Conservation (phyloP, 1,139 yeast species). For the Suhomyces bolitotheri region DNA sequence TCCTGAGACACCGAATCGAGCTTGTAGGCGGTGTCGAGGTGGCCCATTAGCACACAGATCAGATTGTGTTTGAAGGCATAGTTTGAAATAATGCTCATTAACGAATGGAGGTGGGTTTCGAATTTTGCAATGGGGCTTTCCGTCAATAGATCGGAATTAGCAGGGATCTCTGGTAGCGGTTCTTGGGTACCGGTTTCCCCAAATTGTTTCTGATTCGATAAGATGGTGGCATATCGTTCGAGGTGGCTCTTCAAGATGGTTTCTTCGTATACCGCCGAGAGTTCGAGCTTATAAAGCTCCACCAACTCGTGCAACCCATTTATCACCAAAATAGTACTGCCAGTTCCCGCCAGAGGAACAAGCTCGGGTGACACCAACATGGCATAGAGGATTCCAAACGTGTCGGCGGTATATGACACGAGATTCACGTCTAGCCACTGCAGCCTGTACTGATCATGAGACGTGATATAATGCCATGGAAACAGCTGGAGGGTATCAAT, state of each 20-base stretch:
- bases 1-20: constrained; percentile 1
- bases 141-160: constrained; percentile 30
- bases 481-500: constrained; percentile 34
- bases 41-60: constrained; percentile 34
- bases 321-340: constrained; percentile 26
- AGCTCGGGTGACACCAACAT: constrained; percentile 19
- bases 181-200: constrained; percentile 27
- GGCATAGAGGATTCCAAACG: constrained; percentile 30
- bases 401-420: constrained; percentile 22
- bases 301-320: constrained; percentile 39
- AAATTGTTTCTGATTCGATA: constrained; percentile 23
- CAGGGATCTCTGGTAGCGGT: constrained; percentile 33
- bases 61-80: constrained; percentile 26
- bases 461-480: constrained; percentile 26
- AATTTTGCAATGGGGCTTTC: constrained; percentile 36
- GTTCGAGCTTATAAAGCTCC: constrained; percentile 38
- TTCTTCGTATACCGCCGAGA: constrained; percentile 39
- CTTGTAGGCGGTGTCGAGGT: constrained; percentile 30
- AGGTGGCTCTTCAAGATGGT: constrained; percentile 36
- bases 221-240: constrained; percentile 24
- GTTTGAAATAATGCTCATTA: constrained; percentile 30
- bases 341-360: constrained; percentile 5
- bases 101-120: constrained; percentile 31
- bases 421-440: constrained; percentile 21
- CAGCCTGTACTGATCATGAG: constrained; percentile 22